Percentiles rank a stretch among this genome's conserved stretches.
phyloP scores from a whole-genome alignment of 495 filamentous ascomycete genomes.

The Melanomma pulvis-pyrius region DNA sequence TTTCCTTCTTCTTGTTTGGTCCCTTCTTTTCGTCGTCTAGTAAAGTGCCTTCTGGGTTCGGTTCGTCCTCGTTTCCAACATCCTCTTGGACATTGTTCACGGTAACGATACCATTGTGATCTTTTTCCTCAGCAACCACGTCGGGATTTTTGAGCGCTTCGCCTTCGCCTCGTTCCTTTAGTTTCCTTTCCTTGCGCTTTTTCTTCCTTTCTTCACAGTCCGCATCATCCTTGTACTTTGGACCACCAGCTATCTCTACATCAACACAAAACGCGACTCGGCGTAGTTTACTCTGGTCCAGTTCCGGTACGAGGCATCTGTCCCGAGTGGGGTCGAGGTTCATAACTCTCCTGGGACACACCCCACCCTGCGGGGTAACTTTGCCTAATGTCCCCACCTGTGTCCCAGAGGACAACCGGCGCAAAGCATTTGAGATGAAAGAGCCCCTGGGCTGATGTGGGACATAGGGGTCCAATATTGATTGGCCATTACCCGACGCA shows the following conservation, averaged over 20 bases:
- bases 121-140: slow-evolving; percentile 60
- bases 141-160: slow-evolving; percentile 67
- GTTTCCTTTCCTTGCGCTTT: slow-evolving; percentile 65
- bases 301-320: slow-evolving; percentile 74
- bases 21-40: slow-evolving; percentile 51
- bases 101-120: slow-evolving; percentile 51
- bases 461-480: slow-evolving; percentile 58
- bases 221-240: slow-evolving; percentile 57
- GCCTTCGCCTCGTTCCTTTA: slow-evolving; percentile 69
- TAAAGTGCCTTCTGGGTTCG: slow-evolving; percentile 38
- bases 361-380: slow-evolving; percentile 55
- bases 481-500: slow-evolving; percentile 20
- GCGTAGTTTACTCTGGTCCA: slow-evolving; percentile 78
- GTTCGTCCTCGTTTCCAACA: slow-evolving; percentile 34
- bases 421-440: slow-evolving; percentile 78
- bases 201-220: slow-evolving; percentile 49
- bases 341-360: slow-evolving; percentile 76
- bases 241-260: slow-evolving; percentile 86
- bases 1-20: slow-evolving; percentile 74
- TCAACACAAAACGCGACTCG: slow-evolving; percentile 95
- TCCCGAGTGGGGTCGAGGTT: slow-evolving; percentile 82
- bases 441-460: slow-evolving; percentile 69
- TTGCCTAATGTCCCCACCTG: slow-evolving; percentile 44
- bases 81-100: slow-evolving; percentile 48
- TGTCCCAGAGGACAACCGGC: slow-evolving; percentile 71